Evolutionary conservation across 2,329 filamentous ascomycete species (phyloP), one percentile per base, ranked within the genome.

Genomic region (Pestalotiopsis sp.): DNA sequence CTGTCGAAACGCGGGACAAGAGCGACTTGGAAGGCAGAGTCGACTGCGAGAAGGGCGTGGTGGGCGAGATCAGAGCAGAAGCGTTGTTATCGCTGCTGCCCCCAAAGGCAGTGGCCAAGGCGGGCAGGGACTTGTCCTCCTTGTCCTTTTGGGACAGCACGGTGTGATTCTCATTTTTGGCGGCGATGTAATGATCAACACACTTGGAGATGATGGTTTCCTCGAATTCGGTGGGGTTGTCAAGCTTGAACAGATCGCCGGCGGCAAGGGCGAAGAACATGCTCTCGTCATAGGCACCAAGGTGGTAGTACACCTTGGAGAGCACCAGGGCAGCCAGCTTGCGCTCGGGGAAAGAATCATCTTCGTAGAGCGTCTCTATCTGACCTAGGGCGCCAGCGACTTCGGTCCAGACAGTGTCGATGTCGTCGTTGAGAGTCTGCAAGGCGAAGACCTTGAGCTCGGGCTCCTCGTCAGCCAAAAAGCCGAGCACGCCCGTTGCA

Each of bases 121-220:
- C 88, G n/a, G 90, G 88, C 45, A 92, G 84, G 27, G 85, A 84
- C 69, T 79, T 77, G 63, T 82, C 81, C 70, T 76, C 73, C 62
- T 71, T 73, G 4, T 77, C 75, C 65, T 74, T 76, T 67, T 75
- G 74, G 63, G 81, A 82, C 62, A 85, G 77, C 14, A 82, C 80
- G 23, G 80, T 77, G 74, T 88, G 85, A 73, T 85, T 84, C 70
- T 85, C 82, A 58, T 86, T 84, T 65, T 85, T 87, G 58, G 95
- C 87, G 69, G 94, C 91, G 77, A 99, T 98, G 84, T 98, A 99
- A 73, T 97, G 97, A 82, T 99, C 96, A 77, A 99, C 90, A 79
- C 96, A 99, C 87, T 97, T 98, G 70, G 95, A 95, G 81, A 98
- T 95, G 83, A 99, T 98, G 68, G 96, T 99, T 84, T 99, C 95